A percentile compares a stretch with the other conserved stretches of the same genome.
phyloP scores from a whole-genome alignment of 805 yeast species.

The Torulaspora franciscae region DNA sequence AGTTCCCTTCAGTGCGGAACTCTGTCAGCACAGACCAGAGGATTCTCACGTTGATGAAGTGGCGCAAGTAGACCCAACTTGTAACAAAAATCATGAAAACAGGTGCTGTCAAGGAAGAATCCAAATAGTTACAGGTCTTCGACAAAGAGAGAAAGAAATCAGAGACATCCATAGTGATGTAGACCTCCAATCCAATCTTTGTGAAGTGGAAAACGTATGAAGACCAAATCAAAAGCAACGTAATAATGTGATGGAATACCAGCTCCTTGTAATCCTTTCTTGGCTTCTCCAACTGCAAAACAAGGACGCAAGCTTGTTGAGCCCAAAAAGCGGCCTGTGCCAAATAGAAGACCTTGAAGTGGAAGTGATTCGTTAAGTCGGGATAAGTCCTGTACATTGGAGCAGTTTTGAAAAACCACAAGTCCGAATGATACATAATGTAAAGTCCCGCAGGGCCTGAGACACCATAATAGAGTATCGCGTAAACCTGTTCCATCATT shows the following conservation, averaged over 20 bases:
- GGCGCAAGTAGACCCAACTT: conserved; percentile 87
- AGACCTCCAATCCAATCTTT: conserved; percentile 88
- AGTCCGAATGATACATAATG: conserved; percentile 76
- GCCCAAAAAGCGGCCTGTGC: conserved; percentile 97
- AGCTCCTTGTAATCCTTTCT: conserved; percentile 90
- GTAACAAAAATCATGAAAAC: conserved; percentile 63
- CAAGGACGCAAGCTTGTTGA: conserved; percentile 82
- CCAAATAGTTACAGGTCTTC: conserved; percentile 81
- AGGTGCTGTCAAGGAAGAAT: conserved; percentile 57
- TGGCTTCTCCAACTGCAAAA: conserved; percentile 86
- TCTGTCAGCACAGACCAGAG: conserved; percentile 83
- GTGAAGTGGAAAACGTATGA: conserved; percentile 94
- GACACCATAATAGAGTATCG: conserved; percentile 71
- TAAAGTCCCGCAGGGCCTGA: conserved; percentile 84
- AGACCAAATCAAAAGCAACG: conserved; percentile 77
- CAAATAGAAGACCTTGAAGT: conserved; percentile 76
- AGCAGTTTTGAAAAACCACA: conserved; percentile 86
- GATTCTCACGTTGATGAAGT: conserved; percentile 72
- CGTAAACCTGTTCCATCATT: conserved; percentile 90
- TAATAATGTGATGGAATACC: conserved; percentile 87
- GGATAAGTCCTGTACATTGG: conserved; percentile 81
- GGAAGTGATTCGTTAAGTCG: conserved; percentile 63
- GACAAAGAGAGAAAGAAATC: conserved; percentile 84
- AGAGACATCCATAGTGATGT: conserved; percentile 92
- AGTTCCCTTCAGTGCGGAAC: conserved; percentile 80